These are phyloP conservation scores for Globisporangium mamillatum DNA, from an alignment of 352 stramenopile species.

Conservation along the genomic window DNA sequence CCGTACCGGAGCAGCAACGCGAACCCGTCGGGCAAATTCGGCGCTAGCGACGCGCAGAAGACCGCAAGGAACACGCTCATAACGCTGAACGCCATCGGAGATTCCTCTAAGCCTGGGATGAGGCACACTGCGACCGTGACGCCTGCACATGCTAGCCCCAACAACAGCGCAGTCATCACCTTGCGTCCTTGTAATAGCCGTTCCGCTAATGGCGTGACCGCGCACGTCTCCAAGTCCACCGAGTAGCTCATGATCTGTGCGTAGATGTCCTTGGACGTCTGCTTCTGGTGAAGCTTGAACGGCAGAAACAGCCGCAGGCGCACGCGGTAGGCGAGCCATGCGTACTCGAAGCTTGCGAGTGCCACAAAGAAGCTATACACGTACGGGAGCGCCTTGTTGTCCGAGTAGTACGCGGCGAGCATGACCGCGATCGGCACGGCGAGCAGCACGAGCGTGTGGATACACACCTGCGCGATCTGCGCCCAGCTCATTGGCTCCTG, in stretches of 20 bases:
- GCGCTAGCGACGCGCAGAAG: slow-evolving; percentile 34
- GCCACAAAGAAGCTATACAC: slow-evolving; percentile 43
- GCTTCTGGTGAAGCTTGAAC: slow-evolving; percentile 67
- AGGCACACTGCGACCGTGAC: slow-evolving; percentile 6
- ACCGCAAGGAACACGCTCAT: slow-evolving; percentile 38
- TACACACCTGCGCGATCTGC: slow-evolving; percentile 23
- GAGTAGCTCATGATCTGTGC: slow-evolving; percentile 68
- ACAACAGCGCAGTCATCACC: slow-evolving; percentile 20
- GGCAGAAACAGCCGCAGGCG: slow-evolving; percentile 52
- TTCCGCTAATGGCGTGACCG: slow-evolving; percentile 48
- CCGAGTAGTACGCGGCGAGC: slow-evolving; percentile 30
- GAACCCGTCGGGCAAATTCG: slow-evolving; percentile 43
- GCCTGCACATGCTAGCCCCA: slow-evolving; percentile 18
- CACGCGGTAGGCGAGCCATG: slow-evolving; percentile 59
- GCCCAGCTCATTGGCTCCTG: slow-evolving; percentile 22
- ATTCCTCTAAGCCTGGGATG: not conserved
- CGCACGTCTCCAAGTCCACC: slow-evolving; percentile 51
- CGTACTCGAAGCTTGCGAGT: slow-evolving; percentile 51
- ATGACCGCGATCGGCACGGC: slow-evolving; percentile 30
- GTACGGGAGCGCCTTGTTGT: slow-evolving; percentile 45
- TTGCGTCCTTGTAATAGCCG: slow-evolving; percentile 32
- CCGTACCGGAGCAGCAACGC: slow-evolving; percentile 42
- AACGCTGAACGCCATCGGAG: slow-evolving; percentile 29
- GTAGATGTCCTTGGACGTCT: slow-evolving; percentile 67
- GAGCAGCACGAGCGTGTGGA: slow-evolving; percentile 39